Evolutionary conservation across 2,329 filamentous ascomycete genomes (phyloP).

Genomic region (Emmonsia crescens): DNA sequence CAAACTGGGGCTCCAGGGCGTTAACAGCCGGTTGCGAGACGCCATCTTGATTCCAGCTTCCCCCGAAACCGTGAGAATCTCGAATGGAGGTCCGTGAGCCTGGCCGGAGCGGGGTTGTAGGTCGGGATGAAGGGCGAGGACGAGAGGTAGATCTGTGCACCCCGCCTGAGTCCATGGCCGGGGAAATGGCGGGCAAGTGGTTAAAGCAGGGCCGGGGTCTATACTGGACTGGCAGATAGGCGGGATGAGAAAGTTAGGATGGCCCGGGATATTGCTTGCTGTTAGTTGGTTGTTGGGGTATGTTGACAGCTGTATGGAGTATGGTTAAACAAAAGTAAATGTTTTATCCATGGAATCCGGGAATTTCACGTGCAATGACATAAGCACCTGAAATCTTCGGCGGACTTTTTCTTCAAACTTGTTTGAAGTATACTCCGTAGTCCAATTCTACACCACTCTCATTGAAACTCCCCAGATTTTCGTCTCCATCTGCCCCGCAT

Average conservation of each 20-base stretch:
- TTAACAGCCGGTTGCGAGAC: conserved; percentile 56
- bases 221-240: neutral
- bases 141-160: conserved; percentile 47
- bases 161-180: conserved; percentile 21
- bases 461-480: neutral
- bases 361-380: conserved; percentile 2
- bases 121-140: conserved; percentile 56
- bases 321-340: too few species aligned
- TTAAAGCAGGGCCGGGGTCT: conserved; percentile 1
- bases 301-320: too few species aligned
- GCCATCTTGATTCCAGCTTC: conserved; percentile 22
- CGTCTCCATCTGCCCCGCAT: neutral
- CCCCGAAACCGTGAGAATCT: conserved; percentile 52
- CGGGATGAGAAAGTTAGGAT: neutral
- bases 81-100: conserved; percentile 83
- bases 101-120: conserved; percentile 83
- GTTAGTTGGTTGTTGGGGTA: neutral
- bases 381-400: neutral
- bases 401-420: neutral
- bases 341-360: too few species aligned
- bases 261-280: too few species aligned
- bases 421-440: neutral
- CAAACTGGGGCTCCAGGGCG: conserved; percentile 77
- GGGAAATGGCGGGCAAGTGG: neutral
- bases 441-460: neutral